Conservation (phyloP, 148 eudicot genomes). For the Rhododendron mucronatum region DNA sequence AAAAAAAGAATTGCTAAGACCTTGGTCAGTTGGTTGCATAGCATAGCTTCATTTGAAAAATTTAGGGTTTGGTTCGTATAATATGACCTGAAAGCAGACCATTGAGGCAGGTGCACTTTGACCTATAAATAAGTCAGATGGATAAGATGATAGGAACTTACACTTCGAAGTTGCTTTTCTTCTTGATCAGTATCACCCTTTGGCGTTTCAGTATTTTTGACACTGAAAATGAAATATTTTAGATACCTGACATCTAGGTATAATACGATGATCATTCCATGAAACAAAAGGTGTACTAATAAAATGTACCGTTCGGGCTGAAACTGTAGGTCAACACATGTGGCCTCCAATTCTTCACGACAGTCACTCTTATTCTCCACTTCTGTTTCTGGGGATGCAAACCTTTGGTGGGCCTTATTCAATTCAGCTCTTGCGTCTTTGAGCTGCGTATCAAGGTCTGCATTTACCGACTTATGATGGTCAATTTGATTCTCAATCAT, state of each 20-base stretch:
- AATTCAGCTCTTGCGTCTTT: conserved; percentile 32
- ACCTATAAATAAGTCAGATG: neutral
- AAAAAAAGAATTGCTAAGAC: neutral
- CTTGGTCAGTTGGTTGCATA: neutral
- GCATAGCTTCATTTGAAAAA: neutral
- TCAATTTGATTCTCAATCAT: conserved; percentile 33
- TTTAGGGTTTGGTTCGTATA: neutral
- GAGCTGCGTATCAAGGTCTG: conserved; percentile 45
- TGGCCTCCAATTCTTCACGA: conserved; percentile 43
- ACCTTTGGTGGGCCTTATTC: conserved; percentile 31
- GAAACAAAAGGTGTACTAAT: neutral
- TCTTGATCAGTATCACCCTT: conserved; percentile 21
- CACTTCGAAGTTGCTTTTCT: conserved; percentile 49
- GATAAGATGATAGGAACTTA: conserved; percentile 34
- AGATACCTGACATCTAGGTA: neutral
- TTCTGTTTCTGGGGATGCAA: conserved; percentile 26
- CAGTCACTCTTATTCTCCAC: conserved; percentile 13
- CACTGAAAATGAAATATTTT: conserved; percentile 34
- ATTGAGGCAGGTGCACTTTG: neutral
- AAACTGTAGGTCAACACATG: conserved; percentile 19
- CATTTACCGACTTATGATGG: conserved; percentile 31
- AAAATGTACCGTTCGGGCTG: conserved; percentile 56
- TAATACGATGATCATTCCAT: neutral
- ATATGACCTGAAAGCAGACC: neutral
- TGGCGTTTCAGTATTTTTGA: conserved; percentile 23